Percentiles rank a stretch among this genome's conserved stretches.
These are phyloP conservation scores for Musa beccarii DNA, from an alignment of 176 grass and related monocot genomes.

Conservation along the genomic window DNA sequence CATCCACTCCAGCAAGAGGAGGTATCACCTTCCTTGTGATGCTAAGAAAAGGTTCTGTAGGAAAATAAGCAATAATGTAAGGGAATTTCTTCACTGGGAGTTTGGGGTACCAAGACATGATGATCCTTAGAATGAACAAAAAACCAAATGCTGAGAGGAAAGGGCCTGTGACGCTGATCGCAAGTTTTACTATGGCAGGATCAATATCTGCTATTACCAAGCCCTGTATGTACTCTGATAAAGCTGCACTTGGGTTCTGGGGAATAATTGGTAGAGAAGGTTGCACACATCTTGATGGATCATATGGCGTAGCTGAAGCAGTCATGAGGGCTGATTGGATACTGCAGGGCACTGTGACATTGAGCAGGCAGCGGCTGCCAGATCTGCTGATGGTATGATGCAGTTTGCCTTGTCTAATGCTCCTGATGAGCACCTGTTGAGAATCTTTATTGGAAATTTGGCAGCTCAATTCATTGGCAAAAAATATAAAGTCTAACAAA, in stretches of 20 bases:
- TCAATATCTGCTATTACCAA: slow-evolving; percentile 43
- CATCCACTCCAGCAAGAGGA: slow-evolving; percentile 84
- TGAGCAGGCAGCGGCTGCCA: background rate
- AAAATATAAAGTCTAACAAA: background rate
- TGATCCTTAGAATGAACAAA: slow-evolving; percentile 71
- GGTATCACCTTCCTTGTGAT: slow-evolving; percentile 65
- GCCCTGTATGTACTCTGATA: background rate
- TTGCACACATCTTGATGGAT: background rate
- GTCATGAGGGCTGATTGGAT: background rate
- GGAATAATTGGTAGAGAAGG: background rate
- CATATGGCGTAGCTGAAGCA: background rate
- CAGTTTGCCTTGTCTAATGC: background rate
- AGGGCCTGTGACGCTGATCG: slow-evolving; percentile 45
- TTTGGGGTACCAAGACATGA: slow-evolving; percentile 98
- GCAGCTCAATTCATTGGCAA: background rate
- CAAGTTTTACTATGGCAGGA: slow-evolving; percentile 48
- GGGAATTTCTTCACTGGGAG: slow-evolving; percentile 68
- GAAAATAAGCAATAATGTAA: slow-evolving; percentile 76
- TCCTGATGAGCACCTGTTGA: slow-evolving; percentile 2
- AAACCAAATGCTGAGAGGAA: slow-evolving; percentile 71
- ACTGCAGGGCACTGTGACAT: background rate
- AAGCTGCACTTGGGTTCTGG: background rate
- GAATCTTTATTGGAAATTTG: background rate
- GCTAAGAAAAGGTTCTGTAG: slow-evolving; percentile 72
- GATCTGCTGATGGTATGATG: background rate